Percentiles rank a stretch among this genome's conserved stretches.
Conservation (phyloP, 148 eudicot genomes). For the Rhododendron griersonianum region DNA sequence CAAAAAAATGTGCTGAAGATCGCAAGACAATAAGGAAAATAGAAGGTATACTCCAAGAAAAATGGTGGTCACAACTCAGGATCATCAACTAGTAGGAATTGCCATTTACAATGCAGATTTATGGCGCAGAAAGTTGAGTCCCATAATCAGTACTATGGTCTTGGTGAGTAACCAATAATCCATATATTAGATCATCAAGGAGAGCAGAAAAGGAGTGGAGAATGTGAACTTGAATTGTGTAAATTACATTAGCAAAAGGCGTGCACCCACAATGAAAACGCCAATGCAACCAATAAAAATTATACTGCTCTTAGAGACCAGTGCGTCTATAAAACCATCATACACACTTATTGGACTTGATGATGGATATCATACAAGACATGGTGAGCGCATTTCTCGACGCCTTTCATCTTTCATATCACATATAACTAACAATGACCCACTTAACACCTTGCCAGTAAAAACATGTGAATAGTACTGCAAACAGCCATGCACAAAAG, state of each 20-base stretch:
- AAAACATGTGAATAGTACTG: neutral
- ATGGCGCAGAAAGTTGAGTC: neutral
- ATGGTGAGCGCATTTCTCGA: neutral
- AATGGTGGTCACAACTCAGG: neutral
- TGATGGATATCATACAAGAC: neutral
- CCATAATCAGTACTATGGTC: neutral
- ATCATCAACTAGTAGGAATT: constrained; percentile 6
- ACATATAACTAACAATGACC: neutral
- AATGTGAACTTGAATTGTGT: neutral
- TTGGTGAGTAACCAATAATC: neutral
- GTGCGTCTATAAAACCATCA: neutral
- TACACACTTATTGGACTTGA: neutral
- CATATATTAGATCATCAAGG: neutral
- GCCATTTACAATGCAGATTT: neutral
- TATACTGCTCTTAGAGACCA: neutral
- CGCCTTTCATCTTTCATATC: neutral
- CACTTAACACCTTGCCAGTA: neutral
- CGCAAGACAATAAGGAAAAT: neutral
- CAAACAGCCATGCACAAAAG: neutral
- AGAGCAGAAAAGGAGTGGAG: neutral
- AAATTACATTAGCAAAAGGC: neutral
- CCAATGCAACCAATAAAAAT: neutral
- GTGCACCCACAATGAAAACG: neutral
- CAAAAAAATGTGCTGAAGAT: neutral
- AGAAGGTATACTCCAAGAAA: neutral